phyloP scores from a whole-genome alignment of 129 eudicot species.

The Apium graveolens region DNA sequence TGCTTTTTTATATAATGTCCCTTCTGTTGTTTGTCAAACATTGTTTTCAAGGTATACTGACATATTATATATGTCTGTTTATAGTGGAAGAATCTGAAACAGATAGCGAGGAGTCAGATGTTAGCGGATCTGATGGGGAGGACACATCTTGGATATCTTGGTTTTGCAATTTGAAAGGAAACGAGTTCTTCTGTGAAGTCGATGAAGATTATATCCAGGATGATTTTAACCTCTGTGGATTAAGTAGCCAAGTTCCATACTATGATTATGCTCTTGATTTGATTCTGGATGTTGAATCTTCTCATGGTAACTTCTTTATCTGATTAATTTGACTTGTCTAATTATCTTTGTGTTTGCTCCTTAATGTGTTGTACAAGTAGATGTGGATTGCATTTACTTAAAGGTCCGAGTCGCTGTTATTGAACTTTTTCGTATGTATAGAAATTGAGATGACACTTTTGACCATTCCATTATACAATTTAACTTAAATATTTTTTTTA shows the following conservation, averaged over 20 bases:
- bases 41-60: neutral
- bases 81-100: neutral
- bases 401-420: neutral
- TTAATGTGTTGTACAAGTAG: neutral
- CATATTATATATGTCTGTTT: neutral
- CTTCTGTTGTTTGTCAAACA: neutral
- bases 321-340: neutral
- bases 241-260: slow-evolving; percentile 3
- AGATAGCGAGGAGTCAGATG: slow-evolving; percentile 1
- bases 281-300: slow-evolving; percentile 1
- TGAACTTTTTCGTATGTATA: neutral
- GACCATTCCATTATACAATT: neutral
- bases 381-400: neutral
- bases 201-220: slow-evolving; percentile 2
- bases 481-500: neutral
- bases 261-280: slow-evolving; percentile 4
- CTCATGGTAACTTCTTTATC: neutral
- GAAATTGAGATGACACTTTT: neutral
- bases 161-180: neutral
- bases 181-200: slow-evolving; percentile 1
- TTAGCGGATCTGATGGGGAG: slow-evolving; percentile 8
- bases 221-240: slow-evolving; percentile 7
- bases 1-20: neutral
- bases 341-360: neutral
- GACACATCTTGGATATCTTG: slow-evolving; percentile 7